These are phyloP conservation scores for Neofusicoccum umdonicola DNA, from an alignment of 2,329 filamentous ascomycete species.

Conservation along the genomic window DNA sequence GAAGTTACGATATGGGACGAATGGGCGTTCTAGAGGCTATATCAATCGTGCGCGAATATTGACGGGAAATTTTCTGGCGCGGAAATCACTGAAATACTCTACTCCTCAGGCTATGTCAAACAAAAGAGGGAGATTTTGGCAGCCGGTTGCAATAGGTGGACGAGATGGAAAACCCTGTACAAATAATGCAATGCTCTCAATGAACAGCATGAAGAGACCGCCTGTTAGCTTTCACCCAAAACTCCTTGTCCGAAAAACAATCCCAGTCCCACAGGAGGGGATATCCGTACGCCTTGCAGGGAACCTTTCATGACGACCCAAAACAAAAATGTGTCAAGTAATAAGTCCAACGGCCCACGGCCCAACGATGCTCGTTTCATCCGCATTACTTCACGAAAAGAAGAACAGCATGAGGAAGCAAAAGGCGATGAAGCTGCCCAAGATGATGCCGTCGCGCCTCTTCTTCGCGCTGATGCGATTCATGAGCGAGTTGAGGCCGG, in stretches of 20 bases:
- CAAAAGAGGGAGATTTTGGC: neutral
- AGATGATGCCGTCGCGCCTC: conserved; percentile 88
- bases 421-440: conserved; percentile 86
- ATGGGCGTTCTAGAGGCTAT: no score
- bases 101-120: neutral
- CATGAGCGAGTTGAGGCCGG: conserved; percentile 89
- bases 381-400: conserved; percentile 31
- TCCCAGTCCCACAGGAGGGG: neutral
- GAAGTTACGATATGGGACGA: no score
- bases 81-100: neutral
- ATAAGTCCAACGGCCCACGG: conserved; percentile 21
- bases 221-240: neutral
- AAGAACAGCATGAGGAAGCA: conserved; percentile 84
- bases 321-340: conserved; percentile 10
- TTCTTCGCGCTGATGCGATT: conserved; percentile 91
- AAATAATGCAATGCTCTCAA: conserved; percentile 17
- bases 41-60: no score
- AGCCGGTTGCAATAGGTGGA: conserved; percentile 20
- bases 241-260: conserved; percentile 4
- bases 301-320: neutral
- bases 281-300: conserved; percentile 10
- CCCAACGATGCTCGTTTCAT: conserved; percentile 25
- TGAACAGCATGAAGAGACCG: neutral
- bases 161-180: conserved; percentile 27
- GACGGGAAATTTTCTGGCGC: no score